phyloP scores from a whole-genome alignment of 192 early-diverging fungal genomes.

The Gigaspora rosea region DNA sequence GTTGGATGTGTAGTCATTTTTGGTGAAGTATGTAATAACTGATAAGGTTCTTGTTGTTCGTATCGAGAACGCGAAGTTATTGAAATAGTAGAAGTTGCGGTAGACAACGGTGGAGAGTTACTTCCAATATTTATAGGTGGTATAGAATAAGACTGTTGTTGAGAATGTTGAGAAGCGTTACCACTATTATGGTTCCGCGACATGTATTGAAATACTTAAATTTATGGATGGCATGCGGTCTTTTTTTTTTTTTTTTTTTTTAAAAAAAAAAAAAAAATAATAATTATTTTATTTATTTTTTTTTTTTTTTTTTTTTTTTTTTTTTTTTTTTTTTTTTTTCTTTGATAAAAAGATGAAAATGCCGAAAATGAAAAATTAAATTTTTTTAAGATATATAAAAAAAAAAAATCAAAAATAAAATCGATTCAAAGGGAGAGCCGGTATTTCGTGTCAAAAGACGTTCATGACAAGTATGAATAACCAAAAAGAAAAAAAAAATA shows the following conservation, averaged over 20 bases:
- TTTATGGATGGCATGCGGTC: background rate
- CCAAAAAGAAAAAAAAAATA: too few relatives aligned
- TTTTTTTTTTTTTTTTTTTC: too few relatives aligned
- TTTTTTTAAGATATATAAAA: background rate
- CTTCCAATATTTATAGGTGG: background rate
- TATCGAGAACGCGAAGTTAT: conserved; percentile 10
- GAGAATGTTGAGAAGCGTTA: conserved; percentile 14
- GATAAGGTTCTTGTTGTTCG: conserved; percentile 3
- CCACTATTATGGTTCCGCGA: background rate
- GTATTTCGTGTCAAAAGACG: too few relatives aligned
- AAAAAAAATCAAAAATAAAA: background rate
- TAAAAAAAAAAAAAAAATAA: background rate
- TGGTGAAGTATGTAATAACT: background rate
- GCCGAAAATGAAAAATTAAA: background rate
- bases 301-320: background rate
- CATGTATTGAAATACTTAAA: conserved; percentile 10
- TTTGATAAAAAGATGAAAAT: background rate
- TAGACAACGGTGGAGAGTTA: background rate
- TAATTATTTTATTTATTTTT: background rate
- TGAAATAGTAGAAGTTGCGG: background rate
- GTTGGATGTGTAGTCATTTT: conserved; percentile 12
- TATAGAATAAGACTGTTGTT: background rate
- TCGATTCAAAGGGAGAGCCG: background rate
- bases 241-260: background rate
- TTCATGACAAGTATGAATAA: too few relatives aligned